Evolutionary conservation across 2,329 filamentous ascomycete genomes (phyloP), one percentile per base, ranked within the genome.

Genomic region (Penicillium sp.): DNA sequence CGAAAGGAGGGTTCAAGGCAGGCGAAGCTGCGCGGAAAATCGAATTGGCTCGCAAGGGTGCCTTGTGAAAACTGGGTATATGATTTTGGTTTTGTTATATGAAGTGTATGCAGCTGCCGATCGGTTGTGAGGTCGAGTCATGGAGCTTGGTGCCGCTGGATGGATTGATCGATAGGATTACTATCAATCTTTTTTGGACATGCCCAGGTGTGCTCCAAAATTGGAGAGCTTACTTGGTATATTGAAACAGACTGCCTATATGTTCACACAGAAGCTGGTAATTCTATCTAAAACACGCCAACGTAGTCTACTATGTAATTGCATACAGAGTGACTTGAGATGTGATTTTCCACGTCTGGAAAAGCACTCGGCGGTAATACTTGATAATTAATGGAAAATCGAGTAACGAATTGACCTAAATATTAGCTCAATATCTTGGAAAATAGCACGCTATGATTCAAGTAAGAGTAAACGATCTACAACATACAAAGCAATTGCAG

Each of bases 11-110:
- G 5, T 81, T 70, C 59, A 78, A 77, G 61, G 67, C 68, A 29
- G 78, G 77, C 23, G 79, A 81, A 65, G 74, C 77, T 48, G 67
- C 68, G 39, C 73, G 79, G 50, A 81, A 81, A 65, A 74, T 81
- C 48, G 79, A 81, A 55, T 65, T 81, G 60, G 79, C 79, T 45
- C 73, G 79, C 58, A 81, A 81, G 65, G 79, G 78, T 19, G 60
- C 79, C 50, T 58, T 81, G 56, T 81, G 65, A 79, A 54, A 21
- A 29, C 7, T 39, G 29, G 5, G 5, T 23, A 7, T 46, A 27
- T 15, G 8, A 15, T 34, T 2, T 31, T 48, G 33, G 11, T 10
- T 21, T 10, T 16, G 16, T 43, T 13, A 16, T 23, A 34, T 23
- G 8, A 16, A n/a, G 3, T 23, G 9, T n/a, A 47, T 56, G 3